Evolutionary conservation across 768 basidiomycete species (phyloP).

Genomic region (Daedaleopsis sinensis): DNA sequence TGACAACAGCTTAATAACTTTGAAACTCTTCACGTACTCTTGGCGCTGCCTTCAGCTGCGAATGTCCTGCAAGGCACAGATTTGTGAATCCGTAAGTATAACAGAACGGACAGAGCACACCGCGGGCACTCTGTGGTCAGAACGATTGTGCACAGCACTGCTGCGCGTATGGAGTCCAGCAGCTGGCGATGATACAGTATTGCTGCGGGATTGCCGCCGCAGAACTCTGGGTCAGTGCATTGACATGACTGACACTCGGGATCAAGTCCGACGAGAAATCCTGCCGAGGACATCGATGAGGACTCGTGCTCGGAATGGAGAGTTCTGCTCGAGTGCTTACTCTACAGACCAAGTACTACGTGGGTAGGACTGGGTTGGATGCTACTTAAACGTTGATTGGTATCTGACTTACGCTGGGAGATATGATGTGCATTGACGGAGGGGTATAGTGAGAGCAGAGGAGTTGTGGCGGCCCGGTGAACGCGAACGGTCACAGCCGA

Average conservation of each 20-base stretch:
- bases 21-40: no score
- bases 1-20: no score
- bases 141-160: background rate
- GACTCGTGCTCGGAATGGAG: background rate
- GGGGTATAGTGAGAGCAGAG: background rate
- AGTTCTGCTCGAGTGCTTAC: background rate
- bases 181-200: background rate
- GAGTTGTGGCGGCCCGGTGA: background rate
- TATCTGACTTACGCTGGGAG: no score
- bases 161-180: background rate
- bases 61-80: no score
- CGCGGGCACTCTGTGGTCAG: constrained; percentile 6
- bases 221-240: no score
- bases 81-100: no score
- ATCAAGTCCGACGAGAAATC: background rate
- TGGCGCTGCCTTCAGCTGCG: no score
- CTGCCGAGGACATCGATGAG: background rate
- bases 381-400: no score
- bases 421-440: no score
- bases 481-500: constrained; percentile 13
- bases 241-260: background rate
- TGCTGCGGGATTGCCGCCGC: background rate
- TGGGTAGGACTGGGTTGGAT: no score
- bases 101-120: background rate
- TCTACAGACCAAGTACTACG: no score